These are phyloP conservation scores for Pyrenula aspistea DNA, from an alignment of 495 filamentous ascomycete genomes.

Conservation along the genomic window DNA sequence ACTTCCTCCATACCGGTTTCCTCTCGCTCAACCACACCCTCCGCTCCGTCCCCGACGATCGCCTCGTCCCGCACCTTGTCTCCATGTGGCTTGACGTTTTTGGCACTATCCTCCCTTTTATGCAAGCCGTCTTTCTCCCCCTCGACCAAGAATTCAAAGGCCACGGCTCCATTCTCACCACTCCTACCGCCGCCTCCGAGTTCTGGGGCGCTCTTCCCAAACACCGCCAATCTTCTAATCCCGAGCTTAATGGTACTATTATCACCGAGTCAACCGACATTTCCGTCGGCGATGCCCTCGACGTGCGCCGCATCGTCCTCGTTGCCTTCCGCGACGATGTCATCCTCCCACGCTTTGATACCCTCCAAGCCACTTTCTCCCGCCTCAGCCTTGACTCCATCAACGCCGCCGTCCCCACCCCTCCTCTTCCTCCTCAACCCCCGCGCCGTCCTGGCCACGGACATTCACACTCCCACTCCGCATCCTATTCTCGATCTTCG, in stretches of 20 bases:
- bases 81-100: slow-evolving; percentile 92
- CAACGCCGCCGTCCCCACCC: slow-evolving; percentile 42
- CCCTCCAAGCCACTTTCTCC: slow-evolving; percentile 81
- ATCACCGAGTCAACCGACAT: slow-evolving; percentile 15
- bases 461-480: slow-evolving; percentile 12
- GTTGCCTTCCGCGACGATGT: slow-evolving; percentile 83
- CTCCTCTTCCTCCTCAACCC: slow-evolving; percentile 31
- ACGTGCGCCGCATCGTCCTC: slow-evolving; percentile 79
- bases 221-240: slow-evolving; percentile 6
- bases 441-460: slow-evolving; percentile 12
- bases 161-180: slow-evolving; percentile 59
- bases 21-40: slow-evolving; percentile 72
- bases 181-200: slow-evolving; percentile 58
- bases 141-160: slow-evolving; percentile 91
- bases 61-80: slow-evolving; percentile 72
- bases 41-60: slow-evolving; percentile 64
- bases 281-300: slow-evolving; percentile 48
- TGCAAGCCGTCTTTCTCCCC: slow-evolving; percentile 92
- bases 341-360: slow-evolving; percentile 74
- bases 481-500: slow-evolving; percentile 40
- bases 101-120: slow-evolving; percentile 78
- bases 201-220: slow-evolving; percentile 62
- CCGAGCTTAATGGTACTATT: slow-evolving; percentile 1
- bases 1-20: slow-evolving; percentile 74
- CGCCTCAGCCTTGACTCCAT: slow-evolving; percentile 75